Evolutionary conservation across 177 flowering plant genomes (phyloP), one percentile per base, ranked within the genome.

Genomic region (Vitis hybrid): DNA sequence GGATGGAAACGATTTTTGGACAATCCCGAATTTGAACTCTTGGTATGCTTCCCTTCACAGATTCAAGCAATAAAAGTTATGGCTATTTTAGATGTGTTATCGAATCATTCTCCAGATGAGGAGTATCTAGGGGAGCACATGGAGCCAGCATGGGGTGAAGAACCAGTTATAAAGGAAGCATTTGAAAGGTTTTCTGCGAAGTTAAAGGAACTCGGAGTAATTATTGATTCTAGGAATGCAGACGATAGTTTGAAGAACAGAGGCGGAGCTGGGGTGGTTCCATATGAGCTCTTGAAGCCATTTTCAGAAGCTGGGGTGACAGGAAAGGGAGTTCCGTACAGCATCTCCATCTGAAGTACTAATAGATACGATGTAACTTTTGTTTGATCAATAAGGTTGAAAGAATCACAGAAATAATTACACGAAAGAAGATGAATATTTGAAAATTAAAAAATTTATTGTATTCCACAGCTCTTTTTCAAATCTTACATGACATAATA

Each of bases 201-300:
- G 64, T 55, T 89, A 69, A 79, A 79, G 79, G 78, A 80, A 69
- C 18, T 87, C 6, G 89, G 84, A 72, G 75, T 78, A 20, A 73
- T 78, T 3, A 84, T 89, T 22, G 86, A 86, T 62, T 79, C 51
- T 0, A 81, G 86, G 62, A 89, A 89, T 60, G 69, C 62, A 0
- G 72, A 89, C 50, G 5, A 1, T 10, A 62, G 31, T 0, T 62
- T 82, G 53, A 80, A 68, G 80, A 89, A 89, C 70, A 80, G 93
- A 65, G 31, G 9, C 59, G 93, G 93, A 8, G 87, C 86, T 74
- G 93, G 89, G 20, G 60, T 79, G 19, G 73, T 85, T 16, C 85
- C 90, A 0, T 89, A 89, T 55, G 80, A 85, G 79, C 83, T 89
- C 26, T 67, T 89, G 75, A 86, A 86, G 81, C 93, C 93, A 6